Base-by-base conservation (phyloP, 2,329 filamentous ascomycete species). In the Penicillium vulpinum region DNA sequence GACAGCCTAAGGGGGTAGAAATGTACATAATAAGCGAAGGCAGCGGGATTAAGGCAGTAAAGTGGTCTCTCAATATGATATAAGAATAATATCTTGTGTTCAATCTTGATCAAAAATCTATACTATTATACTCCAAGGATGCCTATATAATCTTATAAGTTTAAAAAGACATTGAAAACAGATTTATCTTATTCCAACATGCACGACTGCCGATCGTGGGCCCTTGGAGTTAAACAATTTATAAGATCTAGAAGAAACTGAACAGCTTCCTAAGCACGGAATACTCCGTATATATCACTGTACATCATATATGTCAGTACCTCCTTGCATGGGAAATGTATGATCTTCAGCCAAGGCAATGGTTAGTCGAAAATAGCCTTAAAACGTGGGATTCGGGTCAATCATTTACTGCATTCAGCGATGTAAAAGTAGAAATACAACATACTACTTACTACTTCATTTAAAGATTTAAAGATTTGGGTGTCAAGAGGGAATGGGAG, bases 141-240 rank as follows among this genome's bases (percentile, higher is more conserved):
- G n/a, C 15, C 39, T 26, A 16, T 26, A 29, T 5, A 45, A 33
- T 45, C 28, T 31, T 26, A 48, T 6, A n/a, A 18, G 39, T 24
- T 39, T 31, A 5, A 29, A 18, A 28, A 15, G 35, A 28, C 11
- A 6, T 35, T 28, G 46, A 49, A n/a, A 29, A 49, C 33, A 15
- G 16, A 13, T 40, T 16, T 8, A 6, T 22, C 5, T 29, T 15
- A 13, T 28, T 48, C 15, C 39, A 46, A 36, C 21, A 16, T 2
- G 31, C 26, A 15, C 11, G 9, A 22, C 11, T 38, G 52, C 52
- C 46, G 52, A 55, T 44, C 38, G 22, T 21, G 56, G 52, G 40
- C 46, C 56, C 41, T 31, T 58, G 56, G 51, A 21, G 33, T 58
- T 58, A 28, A 58, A n/a, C n/a, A n/a, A n/a, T n/a, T n/a, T n/a